These are phyloP conservation scores for Trichoderma guizhouense DNA, from an alignment of 2,329 filamentous ascomycete genomes.

Conservation along the genomic window DNA sequence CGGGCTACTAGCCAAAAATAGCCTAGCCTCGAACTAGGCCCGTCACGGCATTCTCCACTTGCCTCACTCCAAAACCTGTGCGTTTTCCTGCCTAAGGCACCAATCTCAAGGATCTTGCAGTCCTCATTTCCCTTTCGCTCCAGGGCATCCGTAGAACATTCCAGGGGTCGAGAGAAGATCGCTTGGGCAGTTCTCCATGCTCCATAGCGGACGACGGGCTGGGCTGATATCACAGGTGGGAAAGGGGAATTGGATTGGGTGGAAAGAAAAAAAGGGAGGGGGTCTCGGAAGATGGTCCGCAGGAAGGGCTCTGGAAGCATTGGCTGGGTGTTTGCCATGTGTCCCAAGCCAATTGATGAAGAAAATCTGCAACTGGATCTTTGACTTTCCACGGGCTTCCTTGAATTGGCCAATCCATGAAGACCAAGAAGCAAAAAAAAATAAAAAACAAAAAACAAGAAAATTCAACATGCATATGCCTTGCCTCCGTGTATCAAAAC, in stretches of 20 bases:
- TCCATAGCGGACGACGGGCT: neutral
- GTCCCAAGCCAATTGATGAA: constrained; percentile 17
- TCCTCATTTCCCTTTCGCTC: constrained; percentile 3
- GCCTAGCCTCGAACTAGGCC: neutral
- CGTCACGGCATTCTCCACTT: neutral
- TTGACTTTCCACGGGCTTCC: neutral
- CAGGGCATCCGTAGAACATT: constrained; percentile 3
- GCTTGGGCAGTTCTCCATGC: neutral
- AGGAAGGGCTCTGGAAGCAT: constrained; percentile 1
- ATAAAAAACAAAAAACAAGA: neutral
- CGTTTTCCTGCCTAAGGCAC: constrained; percentile 15
- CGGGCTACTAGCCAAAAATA: neutral
- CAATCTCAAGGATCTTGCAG: neutral
- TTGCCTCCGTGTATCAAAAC: neutral
- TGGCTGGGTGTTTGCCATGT: neutral
- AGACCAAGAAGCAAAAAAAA: neutral
- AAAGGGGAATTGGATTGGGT: constrained; percentile 1
- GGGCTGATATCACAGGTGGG: neutral
- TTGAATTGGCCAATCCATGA: neutral
- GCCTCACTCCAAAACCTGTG: neutral
- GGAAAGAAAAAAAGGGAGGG: neutral
- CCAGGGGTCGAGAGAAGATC: constrained; percentile 12
- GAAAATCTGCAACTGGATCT: neutral
- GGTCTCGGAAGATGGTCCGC: constrained; percentile 15
- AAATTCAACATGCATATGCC: neutral